phyloP scores from a whole-genome alignment of 108 stramenopile species.

The Nitzschia putrida region DNA sequence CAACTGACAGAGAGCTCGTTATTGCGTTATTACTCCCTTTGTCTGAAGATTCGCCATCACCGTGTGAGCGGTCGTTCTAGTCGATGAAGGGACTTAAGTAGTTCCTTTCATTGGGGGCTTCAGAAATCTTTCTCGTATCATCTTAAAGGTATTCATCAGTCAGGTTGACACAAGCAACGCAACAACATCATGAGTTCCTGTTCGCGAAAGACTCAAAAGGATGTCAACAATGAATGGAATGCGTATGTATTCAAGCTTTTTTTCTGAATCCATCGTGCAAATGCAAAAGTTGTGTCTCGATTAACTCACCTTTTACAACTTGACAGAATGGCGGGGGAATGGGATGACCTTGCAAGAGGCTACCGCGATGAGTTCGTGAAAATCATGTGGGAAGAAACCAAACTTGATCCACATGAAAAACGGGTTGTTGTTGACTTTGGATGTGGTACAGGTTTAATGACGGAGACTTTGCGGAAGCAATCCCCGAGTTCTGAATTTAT shows the following conservation, averaged over 20 bases:
- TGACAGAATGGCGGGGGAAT: slow-evolving; percentile 46
- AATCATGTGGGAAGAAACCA: slow-evolving; percentile 27
- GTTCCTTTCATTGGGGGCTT: no score
- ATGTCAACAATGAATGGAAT: slow-evolving; percentile 45
- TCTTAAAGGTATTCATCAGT: no score
- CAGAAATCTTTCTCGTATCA: no score
- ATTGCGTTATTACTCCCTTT: no score
- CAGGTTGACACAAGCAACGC: no score
- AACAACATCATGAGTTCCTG: not conserved
- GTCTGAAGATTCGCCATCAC: no score
- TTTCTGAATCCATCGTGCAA: not conserved
- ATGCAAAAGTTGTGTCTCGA: not conserved
- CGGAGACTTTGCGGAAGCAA: slow-evolving; percentile 22
- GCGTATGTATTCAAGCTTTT: not conserved
- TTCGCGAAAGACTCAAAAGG: slow-evolving; percentile 22
- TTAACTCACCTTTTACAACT: not conserved
- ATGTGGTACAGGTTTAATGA: slow-evolving; percentile 50
- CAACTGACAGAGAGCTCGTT: no score
- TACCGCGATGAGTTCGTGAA: slow-evolving; percentile 33
- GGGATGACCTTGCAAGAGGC: slow-evolving; percentile 45
- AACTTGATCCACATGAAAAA: slow-evolving; percentile 5
- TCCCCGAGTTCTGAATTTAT: slow-evolving; percentile 14
- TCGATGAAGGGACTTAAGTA: no score
- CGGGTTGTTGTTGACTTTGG: slow-evolving; percentile 50
- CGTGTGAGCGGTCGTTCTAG: no score